phyloP scores from a whole-genome alignment of 306 rosid species.

The Clitoria ternatea region DNA sequence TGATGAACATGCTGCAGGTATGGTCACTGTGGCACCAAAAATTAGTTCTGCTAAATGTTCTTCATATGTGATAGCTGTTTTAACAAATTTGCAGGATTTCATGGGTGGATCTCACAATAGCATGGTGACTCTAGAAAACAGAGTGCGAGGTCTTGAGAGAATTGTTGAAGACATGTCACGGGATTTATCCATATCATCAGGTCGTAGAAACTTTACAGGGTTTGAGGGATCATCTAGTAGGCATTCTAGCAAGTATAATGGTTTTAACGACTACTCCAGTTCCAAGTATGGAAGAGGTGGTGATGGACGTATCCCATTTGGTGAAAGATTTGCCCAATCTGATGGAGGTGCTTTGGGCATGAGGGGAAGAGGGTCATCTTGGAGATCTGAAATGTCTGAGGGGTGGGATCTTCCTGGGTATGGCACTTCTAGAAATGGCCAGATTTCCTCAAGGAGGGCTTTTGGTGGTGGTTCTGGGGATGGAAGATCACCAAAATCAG shows the following conservation, averaged over 20 bases:
- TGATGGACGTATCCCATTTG: constrained; percentile 64
- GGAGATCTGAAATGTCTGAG: constrained; percentile 81
- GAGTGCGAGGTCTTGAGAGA: constrained; percentile 98
- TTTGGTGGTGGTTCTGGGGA: constrained; percentile 63
- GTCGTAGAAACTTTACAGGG: constrained; percentile 76
- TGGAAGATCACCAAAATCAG: constrained; percentile 81
- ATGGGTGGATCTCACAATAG: constrained; percentile 98
- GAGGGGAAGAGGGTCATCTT: constrained; percentile 80
- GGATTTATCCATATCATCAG: constrained; percentile 81
- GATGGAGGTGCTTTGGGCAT: constrained; percentile 67
- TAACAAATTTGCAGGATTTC: constrained; percentile 73
- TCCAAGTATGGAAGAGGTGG: constrained; percentile 77
- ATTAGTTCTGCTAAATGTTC: constrained; percentile 14
- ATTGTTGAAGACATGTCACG: constrained; percentile 95
- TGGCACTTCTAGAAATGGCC: constrained; percentile 74
- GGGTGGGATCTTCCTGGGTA: constrained; percentile 73
- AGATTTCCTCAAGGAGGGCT: constrained; percentile 67
- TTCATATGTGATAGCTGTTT: constrained; percentile 11
- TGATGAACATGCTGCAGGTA: constrained; percentile 99
- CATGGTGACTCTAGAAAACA: constrained; percentile 93
- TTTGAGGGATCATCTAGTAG: constrained; percentile 76
- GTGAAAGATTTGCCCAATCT: constrained; percentile 74
- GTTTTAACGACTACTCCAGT: constrained; percentile 65
- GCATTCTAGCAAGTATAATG: constrained; percentile 74
- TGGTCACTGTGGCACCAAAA: constrained; percentile 18